Base-by-base conservation (phyloP, 2,329 filamentous ascomycete species). In the Monosporascus ibericus region DNA sequence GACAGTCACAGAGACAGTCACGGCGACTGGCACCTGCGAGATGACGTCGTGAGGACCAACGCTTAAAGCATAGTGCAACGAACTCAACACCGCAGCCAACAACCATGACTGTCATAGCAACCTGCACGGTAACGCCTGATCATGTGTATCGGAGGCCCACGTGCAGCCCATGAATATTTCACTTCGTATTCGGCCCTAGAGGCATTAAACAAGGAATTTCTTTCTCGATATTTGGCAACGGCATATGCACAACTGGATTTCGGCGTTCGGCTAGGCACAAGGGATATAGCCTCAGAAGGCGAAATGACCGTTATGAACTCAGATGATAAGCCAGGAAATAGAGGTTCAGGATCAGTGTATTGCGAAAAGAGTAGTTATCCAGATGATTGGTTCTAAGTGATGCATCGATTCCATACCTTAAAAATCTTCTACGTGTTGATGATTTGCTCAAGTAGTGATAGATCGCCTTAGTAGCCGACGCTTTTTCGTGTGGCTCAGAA, bases 1-100 rank as follows among this genome's bases (percentile, higher is more conserved):
- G n/a, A 65, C 62, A n/a, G 55, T 67, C 30, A 68, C 65, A 14
- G 51, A 59, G 42, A 65, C 64, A 14, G 59, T 65, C 15, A 65
- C 64, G n/a, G 62, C 58, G 36, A 24, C 50, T n/a, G 65, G 56
- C 38, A 48, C 52, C 11, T 67, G 66, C 48, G 53, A 57, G 40
- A 56, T 56, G 53, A 53, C 58, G 53, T 54, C 61, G 49, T 63
- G 59, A 60, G 53, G 55, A 54, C 53, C 56, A 54, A 39, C 24
- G 30, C 47, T 53, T 49, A 52, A 22, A 52, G 48, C 18, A 40
- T 34, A 34, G 4, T 34, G 30, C 30, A 14, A 54, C 48, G 36
- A 48, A 34, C 47, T 54, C 46, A 48, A 52, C 46, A 7, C 37
- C 48, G 42, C 46, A 49, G 24, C 50, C 44, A 51, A 54, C 54